A percentile compares a stretch with the other conserved stretches of the same genome.
phyloP scores from a whole-genome alignment of 2,329 filamentous ascomycete species.

The Phaeosphaeria sp. region DNA sequence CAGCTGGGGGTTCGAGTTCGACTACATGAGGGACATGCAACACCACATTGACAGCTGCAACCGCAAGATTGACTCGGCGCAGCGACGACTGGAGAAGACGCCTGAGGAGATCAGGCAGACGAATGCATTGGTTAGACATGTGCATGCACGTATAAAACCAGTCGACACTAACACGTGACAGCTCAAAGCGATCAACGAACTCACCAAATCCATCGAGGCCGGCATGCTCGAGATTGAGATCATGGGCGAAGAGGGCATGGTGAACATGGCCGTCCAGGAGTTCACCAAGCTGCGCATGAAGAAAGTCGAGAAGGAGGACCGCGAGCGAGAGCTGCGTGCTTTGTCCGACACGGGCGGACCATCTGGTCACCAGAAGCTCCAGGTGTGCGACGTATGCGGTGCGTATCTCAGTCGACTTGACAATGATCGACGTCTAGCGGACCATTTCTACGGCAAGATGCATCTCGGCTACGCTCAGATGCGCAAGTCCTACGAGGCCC shows the following conservation, averaged over 20 bases:
- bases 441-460: constrained; percentile 99
- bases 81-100: constrained; percentile 92
- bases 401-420: constrained; percentile 92
- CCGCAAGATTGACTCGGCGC: constrained; percentile 86
- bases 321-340: constrained; percentile 86
- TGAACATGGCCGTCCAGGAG: constrained; percentile 84
- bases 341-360: constrained; percentile 92
- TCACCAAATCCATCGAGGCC: constrained; percentile 77
- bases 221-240: constrained; percentile 87
- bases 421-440: constrained; percentile 90
- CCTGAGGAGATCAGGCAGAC: constrained; percentile 97
- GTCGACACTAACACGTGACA: constrained; percentile 30
- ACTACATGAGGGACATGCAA: constrained; percentile 94
- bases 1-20: constrained; percentile 89
- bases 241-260: constrained; percentile 80
- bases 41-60: constrained; percentile 98
- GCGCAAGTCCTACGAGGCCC: constrained; percentile 88
- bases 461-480: constrained; percentile 97
- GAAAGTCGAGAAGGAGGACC: constrained; percentile 80
- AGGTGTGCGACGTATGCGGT: constrained; percentile 98
- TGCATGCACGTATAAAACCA: too few relatives aligned
- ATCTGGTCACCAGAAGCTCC: constrained; percentile 94
- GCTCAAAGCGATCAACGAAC: constrained; percentile 84
- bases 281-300: constrained; percentile 84
- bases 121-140: constrained; percentile 71